These are phyloP conservation scores for Sclerotinia spermophila DNA, from an alignment of 2,329 filamentous ascomycete genomes.

Conservation along the genomic window DNA sequence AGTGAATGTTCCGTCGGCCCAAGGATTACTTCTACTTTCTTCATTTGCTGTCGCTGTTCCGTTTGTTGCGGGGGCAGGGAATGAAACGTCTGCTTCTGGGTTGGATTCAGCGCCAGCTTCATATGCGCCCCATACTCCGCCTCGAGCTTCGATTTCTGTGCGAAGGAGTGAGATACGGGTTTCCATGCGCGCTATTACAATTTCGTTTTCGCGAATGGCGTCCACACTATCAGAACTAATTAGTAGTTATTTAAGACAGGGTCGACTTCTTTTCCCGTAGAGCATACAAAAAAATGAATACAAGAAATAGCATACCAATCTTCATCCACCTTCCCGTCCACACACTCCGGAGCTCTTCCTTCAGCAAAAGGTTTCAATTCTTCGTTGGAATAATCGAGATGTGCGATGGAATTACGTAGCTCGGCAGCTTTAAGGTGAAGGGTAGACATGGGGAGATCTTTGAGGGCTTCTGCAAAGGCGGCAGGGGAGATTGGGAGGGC, in stretches of 20 bases:
- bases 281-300: background rate
- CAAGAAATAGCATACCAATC: constrained; percentile 49
- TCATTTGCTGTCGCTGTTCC: constrained; percentile 25
- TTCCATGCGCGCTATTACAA: constrained; percentile 65
- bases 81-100: constrained; percentile 25
- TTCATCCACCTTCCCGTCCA: constrained; percentile 50
- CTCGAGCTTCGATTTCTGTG: constrained; percentile 56
- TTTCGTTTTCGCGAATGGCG: constrained; percentile 68
- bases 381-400: constrained; percentile 70
- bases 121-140: constrained; percentile 56
- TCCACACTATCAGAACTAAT: constrained; percentile 61
- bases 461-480: constrained; percentile 64
- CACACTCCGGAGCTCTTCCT: constrained; percentile 27
- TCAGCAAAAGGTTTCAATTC: constrained; percentile 68
- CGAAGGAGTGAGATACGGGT: constrained; percentile 62
- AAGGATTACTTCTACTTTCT: constrained; percentile 40
- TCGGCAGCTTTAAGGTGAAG: constrained; percentile 74
- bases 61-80: constrained; percentile 19
- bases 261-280: constrained; percentile 67
- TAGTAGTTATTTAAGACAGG: constrained; percentile 65
- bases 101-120: constrained; percentile 45
- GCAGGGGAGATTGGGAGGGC: constrained; percentile 57
- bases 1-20: constrained; percentile 62
- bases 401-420: constrained; percentile 68
- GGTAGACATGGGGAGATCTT: constrained; percentile 57